Evolutionary conservation across 805 yeast genomes (phyloP).

Genomic region (Yarrowia sp.): DNA sequence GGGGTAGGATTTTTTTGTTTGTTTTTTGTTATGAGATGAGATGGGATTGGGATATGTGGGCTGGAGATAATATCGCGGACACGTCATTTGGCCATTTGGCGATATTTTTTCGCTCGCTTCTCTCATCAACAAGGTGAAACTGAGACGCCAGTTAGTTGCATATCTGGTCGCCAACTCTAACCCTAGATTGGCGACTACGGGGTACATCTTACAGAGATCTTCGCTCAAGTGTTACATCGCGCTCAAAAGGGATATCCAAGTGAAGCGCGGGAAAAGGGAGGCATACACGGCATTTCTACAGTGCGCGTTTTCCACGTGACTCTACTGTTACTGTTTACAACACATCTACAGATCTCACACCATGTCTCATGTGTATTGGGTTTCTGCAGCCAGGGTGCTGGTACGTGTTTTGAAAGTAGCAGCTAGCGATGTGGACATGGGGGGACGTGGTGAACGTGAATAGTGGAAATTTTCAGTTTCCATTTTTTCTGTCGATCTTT

Average conservation of each 20-base stretch:
- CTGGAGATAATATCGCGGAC: too few relatives aligned
- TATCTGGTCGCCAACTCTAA: conserved; percentile 2
- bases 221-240: neutral
- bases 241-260: neutral
- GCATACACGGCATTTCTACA: too few relatives aligned
- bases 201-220: neutral
- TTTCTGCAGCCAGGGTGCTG: neutral
- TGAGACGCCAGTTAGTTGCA: neutral
- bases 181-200: neutral
- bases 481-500: too few relatives aligned
- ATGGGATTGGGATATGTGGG: too few relatives aligned
- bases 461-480: too few relatives aligned
- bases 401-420: neutral
- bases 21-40: too few relatives aligned
- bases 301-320: too few relatives aligned
- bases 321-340: too few relatives aligned
- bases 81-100: too few relatives aligned
- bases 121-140: neutral
- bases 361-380: neutral
- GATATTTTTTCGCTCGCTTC: neutral
- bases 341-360: too few relatives aligned
- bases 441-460: neutral
- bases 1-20: too few relatives aligned
- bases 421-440: neutral
- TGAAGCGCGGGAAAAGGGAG: neutral